These are phyloP conservation scores for Penicillium sp. DNA, from an alignment of 2,329 filamentous ascomycete species.

Conservation along the genomic window DNA sequence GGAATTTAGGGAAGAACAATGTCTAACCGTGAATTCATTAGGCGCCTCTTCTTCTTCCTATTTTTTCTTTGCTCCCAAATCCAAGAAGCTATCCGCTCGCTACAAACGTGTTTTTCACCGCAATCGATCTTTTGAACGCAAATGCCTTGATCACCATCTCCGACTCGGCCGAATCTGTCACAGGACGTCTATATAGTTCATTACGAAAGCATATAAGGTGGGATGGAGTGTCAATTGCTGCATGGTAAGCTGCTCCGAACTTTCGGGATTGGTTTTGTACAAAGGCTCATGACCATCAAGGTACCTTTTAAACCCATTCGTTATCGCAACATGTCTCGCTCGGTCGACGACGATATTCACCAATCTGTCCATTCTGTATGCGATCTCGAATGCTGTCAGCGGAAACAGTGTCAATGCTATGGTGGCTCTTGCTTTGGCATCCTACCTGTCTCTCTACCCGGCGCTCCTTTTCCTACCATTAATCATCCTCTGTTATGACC, in stretches of 20 bases:
- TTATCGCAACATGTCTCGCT: constrained; percentile 82
- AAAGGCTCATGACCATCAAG: constrained; percentile 42
- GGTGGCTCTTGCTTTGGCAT: constrained; percentile 78
- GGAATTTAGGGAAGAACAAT: constrained; percentile 8
- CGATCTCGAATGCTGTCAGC: constrained; percentile 73
- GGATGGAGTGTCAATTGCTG: constrained; percentile 70
- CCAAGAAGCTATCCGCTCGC: constrained; percentile 63
- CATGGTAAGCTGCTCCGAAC: constrained; percentile 55
- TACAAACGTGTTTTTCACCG: constrained; percentile 74
- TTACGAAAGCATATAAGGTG: constrained; percentile 70
- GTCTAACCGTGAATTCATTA: constrained; percentile 33
- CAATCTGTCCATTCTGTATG: constrained; percentile 79
- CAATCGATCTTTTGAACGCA: constrained; percentile 77
- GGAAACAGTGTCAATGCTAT: constrained; percentile 73
- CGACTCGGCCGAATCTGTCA: constrained; percentile 70
- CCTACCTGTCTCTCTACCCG: constrained; percentile 90
- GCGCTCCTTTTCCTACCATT: constrained; percentile 80
- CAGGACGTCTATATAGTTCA: constrained; percentile 73
- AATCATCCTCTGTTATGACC: constrained; percentile 74
- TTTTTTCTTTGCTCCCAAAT: constrained; percentile 84
- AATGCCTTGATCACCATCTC: constrained; percentile 75
- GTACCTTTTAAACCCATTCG: constrained; percentile 93
- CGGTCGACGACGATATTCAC: constrained; percentile 87
- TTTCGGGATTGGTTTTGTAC: not conserved
- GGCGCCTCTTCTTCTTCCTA: constrained; percentile 82